Percentiles rank a stretch among this genome's conserved stretches.
Evolutionary conservation across 306 rosid genomes (phyloP).

Genomic region (Phaseolus lunatus): DNA sequence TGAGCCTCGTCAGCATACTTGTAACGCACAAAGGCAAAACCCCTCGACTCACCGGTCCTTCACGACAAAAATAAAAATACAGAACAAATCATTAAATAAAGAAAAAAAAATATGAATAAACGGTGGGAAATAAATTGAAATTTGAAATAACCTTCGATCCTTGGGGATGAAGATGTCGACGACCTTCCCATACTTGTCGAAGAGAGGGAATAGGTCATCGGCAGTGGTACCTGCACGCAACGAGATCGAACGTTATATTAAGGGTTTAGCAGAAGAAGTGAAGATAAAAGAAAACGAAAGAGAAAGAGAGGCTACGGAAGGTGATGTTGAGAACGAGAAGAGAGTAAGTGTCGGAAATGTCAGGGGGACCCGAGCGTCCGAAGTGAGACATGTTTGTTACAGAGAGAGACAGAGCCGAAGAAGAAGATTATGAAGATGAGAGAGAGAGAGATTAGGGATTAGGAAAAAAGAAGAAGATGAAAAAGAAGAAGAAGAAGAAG

Average conservation of each 20-base stretch:
- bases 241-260: neutral
- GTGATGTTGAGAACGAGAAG: conserved; percentile 95
- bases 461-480: neutral
- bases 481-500: neutral
- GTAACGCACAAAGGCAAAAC: conserved; percentile 93
- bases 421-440: neutral
- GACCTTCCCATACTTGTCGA: conserved; percentile 89
- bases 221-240: conserved; percentile 71
- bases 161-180: conserved; percentile 93
- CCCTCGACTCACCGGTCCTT: conserved; percentile 92
- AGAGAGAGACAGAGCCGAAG: neutral
- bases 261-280: neutral
- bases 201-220: conserved; percentile 85
- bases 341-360: conserved; percentile 89
- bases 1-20: conserved; percentile 92
- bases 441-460: conserved; percentile 24
- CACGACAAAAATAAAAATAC: neutral
- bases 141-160: conserved; percentile 72
- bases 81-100: neutral
- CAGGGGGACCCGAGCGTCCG: conserved; percentile 90
- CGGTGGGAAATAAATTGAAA: neutral
- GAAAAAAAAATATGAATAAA: neutral
- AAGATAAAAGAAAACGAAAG: neutral
- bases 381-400: conserved; percentile 79
- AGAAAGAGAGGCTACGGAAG: conserved; percentile 62